Base-by-base conservation (phyloP, 345 rosid genomes). In the Syzygium jambos region DNA sequence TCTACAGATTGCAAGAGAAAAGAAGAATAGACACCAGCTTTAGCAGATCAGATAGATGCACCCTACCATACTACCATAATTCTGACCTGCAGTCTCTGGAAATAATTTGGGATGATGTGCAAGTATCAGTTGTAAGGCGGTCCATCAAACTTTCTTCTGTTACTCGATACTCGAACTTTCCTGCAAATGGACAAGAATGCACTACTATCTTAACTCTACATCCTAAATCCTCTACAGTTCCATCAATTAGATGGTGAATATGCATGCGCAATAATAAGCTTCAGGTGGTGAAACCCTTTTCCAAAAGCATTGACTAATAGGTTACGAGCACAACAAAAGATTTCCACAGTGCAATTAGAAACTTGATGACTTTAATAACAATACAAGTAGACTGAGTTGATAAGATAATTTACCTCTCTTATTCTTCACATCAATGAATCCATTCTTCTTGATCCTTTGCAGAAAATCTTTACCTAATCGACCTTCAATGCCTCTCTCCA, bases 81-180 rank as follows among this genome's bases (percentile, higher is more conserved):
- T 52, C 91, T 85, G 59, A 96, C 99, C 98, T 93, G 98, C 96
- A 92, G 53, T 92, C 90, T 87, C 90, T 89, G 86, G 63, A 87
- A 87, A 97, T 92, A 53, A 87, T 83, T 86, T 89, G 92, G 89
- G 98, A 97, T 86, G 96, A 89, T 90, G 90, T 91, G 85, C 23
- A 91, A 59, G 90, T 90, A 89, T 94, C 94, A 46, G 95, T 94
- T 11, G 93, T 91, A 78, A 96, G 88, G 29, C 98, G 96, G 84
- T 96, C 98, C 92, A 87, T 92, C 90, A 97, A 92, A 88, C 95
- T 95, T 88, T 94, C 97, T 91, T 92, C 89, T 5, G 97, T 95
- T 89, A 92, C 97, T 38, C 94, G 95, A 87, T 94, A 97, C 88
- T 92, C 83, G 2, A 95, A 91, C 90, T 90, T 88, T 51, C 98